Percentiles rank a stretch among this genome's conserved stretches.
Conservation (phyloP, 2,329 filamentous ascomycete species). For the Capronia epimyces region DNA sequence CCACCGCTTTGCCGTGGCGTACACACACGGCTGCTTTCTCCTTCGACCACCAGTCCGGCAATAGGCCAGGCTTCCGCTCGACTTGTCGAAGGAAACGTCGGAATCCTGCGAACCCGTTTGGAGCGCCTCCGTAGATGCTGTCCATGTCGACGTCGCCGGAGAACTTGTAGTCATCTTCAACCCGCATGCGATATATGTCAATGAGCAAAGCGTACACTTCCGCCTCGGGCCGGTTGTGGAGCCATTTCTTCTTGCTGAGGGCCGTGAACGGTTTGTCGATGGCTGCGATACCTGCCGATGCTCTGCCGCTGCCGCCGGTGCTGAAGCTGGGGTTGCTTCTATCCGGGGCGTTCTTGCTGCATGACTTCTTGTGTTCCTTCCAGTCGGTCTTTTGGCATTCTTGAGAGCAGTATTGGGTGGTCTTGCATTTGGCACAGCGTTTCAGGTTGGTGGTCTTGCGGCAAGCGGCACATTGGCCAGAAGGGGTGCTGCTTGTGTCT, state of each 20-base stretch:
- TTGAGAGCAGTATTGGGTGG: constrained; percentile 47
- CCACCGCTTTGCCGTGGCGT: constrained; percentile 28
- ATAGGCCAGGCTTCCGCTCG: constrained; percentile 27
- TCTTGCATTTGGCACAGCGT: not conserved
- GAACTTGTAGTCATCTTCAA: constrained; percentile 36
- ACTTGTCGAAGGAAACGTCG: constrained; percentile 5
- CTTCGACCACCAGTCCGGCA: constrained; percentile 42
- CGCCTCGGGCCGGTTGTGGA: constrained; percentile 41
- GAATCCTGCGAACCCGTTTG: constrained; percentile 2
- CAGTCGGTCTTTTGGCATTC: constrained; percentile 51
- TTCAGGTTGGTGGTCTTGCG: not conserved
- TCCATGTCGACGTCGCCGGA: constrained; percentile 30
- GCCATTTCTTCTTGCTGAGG: constrained; percentile 40
- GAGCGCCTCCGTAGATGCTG: constrained; percentile 32
- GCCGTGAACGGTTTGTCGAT: constrained; percentile 38
- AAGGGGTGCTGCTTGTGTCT: not conserved
- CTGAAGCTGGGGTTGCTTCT: not conserved
- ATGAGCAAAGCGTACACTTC: constrained; percentile 46
- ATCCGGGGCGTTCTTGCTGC: constrained; percentile 1
- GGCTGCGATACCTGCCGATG: constrained; percentile 28
- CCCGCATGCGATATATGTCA: constrained; percentile 47
- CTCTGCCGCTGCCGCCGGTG: constrained; percentile 33
- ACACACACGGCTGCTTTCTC: constrained; percentile 34
- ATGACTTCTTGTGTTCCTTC: constrained; percentile 43
- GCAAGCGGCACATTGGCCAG: not conserved